Evolutionary conservation across 2,329 filamentous ascomycete genomes (phyloP).

Genomic region (Fusarium staphyleae): DNA sequence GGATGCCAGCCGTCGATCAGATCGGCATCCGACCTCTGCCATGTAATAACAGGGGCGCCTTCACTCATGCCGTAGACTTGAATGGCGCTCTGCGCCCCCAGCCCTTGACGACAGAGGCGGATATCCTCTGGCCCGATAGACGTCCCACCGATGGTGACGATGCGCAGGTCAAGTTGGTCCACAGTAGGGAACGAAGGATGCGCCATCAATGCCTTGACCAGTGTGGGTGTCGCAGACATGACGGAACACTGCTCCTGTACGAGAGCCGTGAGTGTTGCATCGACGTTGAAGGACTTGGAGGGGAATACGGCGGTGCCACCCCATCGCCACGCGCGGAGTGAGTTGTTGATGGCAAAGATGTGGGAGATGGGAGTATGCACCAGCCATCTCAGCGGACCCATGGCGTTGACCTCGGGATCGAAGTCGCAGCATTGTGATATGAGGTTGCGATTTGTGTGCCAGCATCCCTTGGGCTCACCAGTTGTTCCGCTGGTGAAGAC

Average conservation of each 20-base stretch:
- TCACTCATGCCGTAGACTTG: constrained; percentile 57
- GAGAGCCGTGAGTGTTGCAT: constrained; percentile 44
- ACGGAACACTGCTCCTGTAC: constrained; percentile 46
- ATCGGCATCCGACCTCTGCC: constrained; percentile 44
- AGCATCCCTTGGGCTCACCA: constrained; percentile 55
- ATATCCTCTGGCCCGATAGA: constrained; percentile 45
- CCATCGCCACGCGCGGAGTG: constrained; percentile 48
- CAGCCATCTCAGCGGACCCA: constrained; percentile 45
- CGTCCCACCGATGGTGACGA: constrained; percentile 48
- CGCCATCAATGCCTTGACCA: constrained; percentile 45
- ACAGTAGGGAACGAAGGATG: constrained; percentile 41
- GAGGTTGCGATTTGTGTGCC: constrained; percentile 51
- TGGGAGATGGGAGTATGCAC: constrained; percentile 49
- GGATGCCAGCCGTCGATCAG: constrained; percentile 46
- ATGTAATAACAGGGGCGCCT: constrained; percentile 52
- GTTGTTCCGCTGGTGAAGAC: constrained; percentile 61
- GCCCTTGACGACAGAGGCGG: constrained; percentile 41
- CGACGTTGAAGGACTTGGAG: constrained; percentile 45
- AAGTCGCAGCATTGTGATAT: constrained; percentile 48
- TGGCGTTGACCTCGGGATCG: constrained; percentile 44
- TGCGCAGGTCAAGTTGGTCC: constrained; percentile 40
- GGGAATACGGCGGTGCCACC: constrained; percentile 48
- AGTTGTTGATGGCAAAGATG: constrained; percentile 51
- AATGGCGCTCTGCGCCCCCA: constrained; percentile 45
- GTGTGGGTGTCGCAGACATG: constrained; percentile 51